Percentiles rank a stretch among this genome's conserved stretches.
Evolutionary conservation across 2,329 filamentous ascomycete species (phyloP).

Genomic region (Fusarium sp.): DNA sequence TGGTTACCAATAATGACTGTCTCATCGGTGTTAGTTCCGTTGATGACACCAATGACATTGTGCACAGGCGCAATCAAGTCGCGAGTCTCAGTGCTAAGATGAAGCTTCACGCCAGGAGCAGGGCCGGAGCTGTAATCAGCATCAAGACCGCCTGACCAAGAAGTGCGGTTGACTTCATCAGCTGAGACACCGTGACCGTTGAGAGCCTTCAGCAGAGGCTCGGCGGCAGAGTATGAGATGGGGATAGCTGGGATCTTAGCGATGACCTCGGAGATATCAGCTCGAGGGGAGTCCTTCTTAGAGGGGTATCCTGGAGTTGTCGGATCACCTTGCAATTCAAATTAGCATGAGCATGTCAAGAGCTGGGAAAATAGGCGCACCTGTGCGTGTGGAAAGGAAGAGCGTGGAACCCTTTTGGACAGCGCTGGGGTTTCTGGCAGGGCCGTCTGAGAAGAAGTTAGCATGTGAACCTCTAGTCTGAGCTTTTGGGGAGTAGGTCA

Average conservation of each 20-base stretch:
- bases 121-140: conserved; percentile 59
- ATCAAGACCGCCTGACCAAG: conserved; percentile 67
- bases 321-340: conserved; percentile 61
- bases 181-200: conserved; percentile 80
- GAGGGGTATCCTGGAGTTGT: conserved; percentile 88
- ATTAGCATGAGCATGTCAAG: too few relatives aligned
- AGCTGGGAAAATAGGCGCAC: conserved; percentile 41
- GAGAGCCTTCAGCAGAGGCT: conserved; percentile 81
- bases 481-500: too few relatives aligned
- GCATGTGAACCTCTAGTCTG: too few relatives aligned
- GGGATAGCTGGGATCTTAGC: conserved; percentile 84
- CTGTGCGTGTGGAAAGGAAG: conserved; percentile 71
- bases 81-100: conserved; percentile 75
- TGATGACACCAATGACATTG: conserved; percentile 85
- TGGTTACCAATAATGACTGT: conserved; percentile 82
- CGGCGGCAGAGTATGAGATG: conserved; percentile 80
- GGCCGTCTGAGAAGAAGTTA: conserved; percentile 58
- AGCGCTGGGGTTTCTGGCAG: conserved; percentile 79
- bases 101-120: conserved; percentile 69
- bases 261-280: conserved; percentile 70
- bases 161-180: conserved; percentile 69
- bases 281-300: conserved; percentile 75
- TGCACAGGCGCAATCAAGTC: conserved; percentile 77
- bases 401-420: conserved; percentile 84
- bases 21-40: conserved; percentile 79